Evolutionary conservation across 2,329 filamentous ascomycete species (phyloP).

Genomic region (Calycina herbarum): DNA sequence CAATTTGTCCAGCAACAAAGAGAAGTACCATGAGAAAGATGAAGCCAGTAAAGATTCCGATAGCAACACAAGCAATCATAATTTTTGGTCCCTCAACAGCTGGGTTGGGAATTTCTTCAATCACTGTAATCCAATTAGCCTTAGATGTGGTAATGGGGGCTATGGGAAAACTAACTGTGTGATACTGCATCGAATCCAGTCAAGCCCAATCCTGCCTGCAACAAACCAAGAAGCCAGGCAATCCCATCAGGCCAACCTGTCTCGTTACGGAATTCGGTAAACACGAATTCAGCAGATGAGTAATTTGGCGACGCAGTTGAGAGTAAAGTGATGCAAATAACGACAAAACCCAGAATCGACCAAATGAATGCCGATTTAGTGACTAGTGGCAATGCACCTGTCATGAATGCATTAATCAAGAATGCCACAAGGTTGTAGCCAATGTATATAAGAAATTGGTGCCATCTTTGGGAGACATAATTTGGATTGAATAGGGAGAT

Average conservation of each 20-base stretch:
- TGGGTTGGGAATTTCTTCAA: constrained; percentile 54
- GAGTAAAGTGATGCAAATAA: constrained; percentile 53
- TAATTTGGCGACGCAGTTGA: constrained; percentile 52
- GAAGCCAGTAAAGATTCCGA: constrained; percentile 50
- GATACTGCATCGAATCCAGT: constrained; percentile 45
- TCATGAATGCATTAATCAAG: constrained; percentile 49
- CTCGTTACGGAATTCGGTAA: constrained; percentile 53
- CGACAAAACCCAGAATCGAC: constrained; percentile 53
- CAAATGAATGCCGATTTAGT: constrained; percentile 51
- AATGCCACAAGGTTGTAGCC: constrained; percentile 47
- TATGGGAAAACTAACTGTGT: constrained; percentile 19
- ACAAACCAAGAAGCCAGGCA: constrained; percentile 51
- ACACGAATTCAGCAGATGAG: constrained; percentile 53
- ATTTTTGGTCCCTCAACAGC: constrained; percentile 50
- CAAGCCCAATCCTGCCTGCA: constrained; percentile 55
- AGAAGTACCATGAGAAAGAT: constrained; percentile 45
- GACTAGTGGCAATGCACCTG: constrained; percentile 50
- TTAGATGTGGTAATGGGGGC: neutral
- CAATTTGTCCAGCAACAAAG: constrained; percentile 34
- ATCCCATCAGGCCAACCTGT: constrained; percentile 53
- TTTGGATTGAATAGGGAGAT: constrained; percentile 51
- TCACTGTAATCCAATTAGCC: constrained; percentile 40
- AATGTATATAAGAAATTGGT: constrained; percentile 54
- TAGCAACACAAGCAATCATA: constrained; percentile 49
- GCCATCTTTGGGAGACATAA: constrained; percentile 54